Conservation (phyloP, 306 rosid species). For the Vicia faba region DNA sequence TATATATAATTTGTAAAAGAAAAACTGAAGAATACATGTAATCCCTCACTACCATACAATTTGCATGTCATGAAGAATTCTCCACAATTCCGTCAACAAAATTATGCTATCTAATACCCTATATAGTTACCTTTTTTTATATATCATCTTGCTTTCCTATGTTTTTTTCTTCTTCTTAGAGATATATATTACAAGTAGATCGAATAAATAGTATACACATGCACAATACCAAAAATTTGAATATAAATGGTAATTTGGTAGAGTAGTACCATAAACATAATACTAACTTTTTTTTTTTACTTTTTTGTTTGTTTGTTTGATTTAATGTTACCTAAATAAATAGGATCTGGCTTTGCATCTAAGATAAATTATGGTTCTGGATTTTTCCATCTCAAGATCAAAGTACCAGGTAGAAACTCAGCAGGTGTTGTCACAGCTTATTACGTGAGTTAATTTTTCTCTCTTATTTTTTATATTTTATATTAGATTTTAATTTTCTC, state of each 20-base stretch:
- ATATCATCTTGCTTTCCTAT: no score
- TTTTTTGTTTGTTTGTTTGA: not conserved
- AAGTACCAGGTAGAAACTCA: slow-evolving; percentile 51
- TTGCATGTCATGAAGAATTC: no score
- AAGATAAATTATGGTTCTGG: slow-evolving; percentile 53
- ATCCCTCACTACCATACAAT: no score
- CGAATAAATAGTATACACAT: no score
- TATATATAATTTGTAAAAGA: no score
- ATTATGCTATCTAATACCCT: no score
- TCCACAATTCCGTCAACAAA: no score
- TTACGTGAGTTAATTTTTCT: slow-evolving; percentile 41
- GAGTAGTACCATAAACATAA: not conserved
- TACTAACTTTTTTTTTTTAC: not conserved
- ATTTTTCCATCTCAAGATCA: slow-evolving; percentile 51
- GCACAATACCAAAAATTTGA: not conserved
- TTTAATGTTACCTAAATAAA: not conserved
- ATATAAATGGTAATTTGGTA: not conserved
- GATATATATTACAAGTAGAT: no score
- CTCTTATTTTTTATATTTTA: not conserved
- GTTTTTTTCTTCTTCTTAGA: no score
- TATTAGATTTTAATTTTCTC: not conserved
- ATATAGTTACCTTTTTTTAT: no score
- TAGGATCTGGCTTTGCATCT: slow-evolving; percentile 63
- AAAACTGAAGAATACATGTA: no score
- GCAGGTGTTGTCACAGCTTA: slow-evolving; percentile 60